Evolutionary conservation across 1,139 yeast species (phyloP), one percentile per base, ranked within the genome.

Genomic region (Suhomyces coccinellae): DNA sequence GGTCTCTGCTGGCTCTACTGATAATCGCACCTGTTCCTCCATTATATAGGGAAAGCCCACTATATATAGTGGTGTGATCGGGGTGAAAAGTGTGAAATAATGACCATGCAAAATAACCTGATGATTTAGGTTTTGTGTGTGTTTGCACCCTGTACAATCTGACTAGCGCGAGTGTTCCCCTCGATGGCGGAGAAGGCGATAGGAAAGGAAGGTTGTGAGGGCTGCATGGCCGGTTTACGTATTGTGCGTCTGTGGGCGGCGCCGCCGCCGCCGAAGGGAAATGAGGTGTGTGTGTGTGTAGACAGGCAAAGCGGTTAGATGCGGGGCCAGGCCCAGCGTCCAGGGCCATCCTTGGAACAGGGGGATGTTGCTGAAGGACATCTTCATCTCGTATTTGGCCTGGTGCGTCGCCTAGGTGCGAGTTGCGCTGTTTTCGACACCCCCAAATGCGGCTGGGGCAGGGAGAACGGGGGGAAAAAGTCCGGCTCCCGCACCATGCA

Each of bases 61-160:
- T 11, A 32, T 28, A 33, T 35, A 36, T 36, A 33, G 46, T 43
- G 46, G 46, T 38, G 43, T 39, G 46, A 43, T 43, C 39, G 39
- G 36, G 36, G 26, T 38, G 46, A 38, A 43, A 43, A 38, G 46
- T 39, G 46, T 43, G 46, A 43, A 43, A 38, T 43, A 43, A 38
- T 43, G 46, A 43, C 46, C 43, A 27, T 12, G 28, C 27, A 14
- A 17, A 41, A 36, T 41, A 36, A 27, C 34, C 32, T 40, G 43
- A 40, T 40, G 43, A 34, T 40, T 40, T 16, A 11, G 33, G 33
- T 38, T 43, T 43, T 43, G 46, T 38, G 40, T n/a, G 27, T n/a
- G 33, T 13, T 33, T 20, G 27, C 17, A 17, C 31, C 38, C 38
- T 17, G 43, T 30, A 40, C 43, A 30, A 34, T 34, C 34, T 29